Evolutionary conservation across 495 filamentous ascomycete species (phyloP), one percentile per base, ranked within the genome.

Genomic region (Penicillium pulvis): DNA sequence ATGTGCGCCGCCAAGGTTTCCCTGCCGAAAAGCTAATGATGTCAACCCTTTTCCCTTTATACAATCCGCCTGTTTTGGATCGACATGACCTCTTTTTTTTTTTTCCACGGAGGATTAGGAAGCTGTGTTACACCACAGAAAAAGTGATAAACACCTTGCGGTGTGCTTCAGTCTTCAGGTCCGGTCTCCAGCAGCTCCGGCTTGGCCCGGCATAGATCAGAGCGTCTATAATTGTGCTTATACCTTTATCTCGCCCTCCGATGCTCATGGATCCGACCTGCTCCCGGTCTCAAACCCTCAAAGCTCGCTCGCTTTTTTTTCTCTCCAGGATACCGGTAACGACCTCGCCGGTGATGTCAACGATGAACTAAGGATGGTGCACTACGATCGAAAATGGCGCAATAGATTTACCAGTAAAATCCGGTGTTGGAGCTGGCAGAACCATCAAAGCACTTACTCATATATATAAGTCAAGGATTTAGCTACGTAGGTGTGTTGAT

Each of bases 1-100:
- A 62, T 65, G 62, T 65, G 62, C 62, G 57, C 50, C 55, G 58
- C 62, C 61, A 65, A 56, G 39, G 43, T 50, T 53, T 51, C 10
- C 14, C 53, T 43, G 51, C 56, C 56, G 56, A 56, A 55, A 24
- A 39, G 8, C n/a, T 28, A 45, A 56, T 65, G 62, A 65, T 59
- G 56, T 62, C 59, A 62, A 58, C 7, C 30, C 24, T n/a, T 17
- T 16, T 55, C 7, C 30, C 39, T n/a, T 17, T 8, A 28, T 16
- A 47, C 4, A 16, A 47, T 36, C 45, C 24, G 3, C 19, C 10
- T 20, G n/a, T 11, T 47, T 36, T 12, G 10, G 33, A 36, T 36
- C 12, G 10, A 36, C 10, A 11, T 4, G 10, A 36, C 10, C 9
- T 36, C 28, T 36, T 36, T 11, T 12, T 36, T 11, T 12, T 2